Conservation (phyloP, 257 asterid species). For the Scutellaria baicalensis region DNA sequence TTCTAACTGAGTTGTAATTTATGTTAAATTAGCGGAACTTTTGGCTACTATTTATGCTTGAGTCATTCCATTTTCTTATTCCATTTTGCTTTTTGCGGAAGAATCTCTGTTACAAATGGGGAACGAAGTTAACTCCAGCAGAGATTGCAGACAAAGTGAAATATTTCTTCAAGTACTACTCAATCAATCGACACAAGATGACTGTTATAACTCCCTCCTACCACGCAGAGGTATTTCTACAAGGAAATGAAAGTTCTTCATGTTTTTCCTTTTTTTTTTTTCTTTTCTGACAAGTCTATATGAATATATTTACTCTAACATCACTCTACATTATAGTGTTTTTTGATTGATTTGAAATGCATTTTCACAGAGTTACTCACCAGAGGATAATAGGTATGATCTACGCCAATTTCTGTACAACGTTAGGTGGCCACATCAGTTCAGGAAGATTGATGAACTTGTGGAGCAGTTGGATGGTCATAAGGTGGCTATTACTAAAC, state of each 20-base stretch:
- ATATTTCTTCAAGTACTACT: slow-evolving; percentile 81
- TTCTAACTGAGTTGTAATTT: not conserved
- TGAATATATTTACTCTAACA: not conserved
- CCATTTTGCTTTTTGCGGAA: slow-evolving; percentile 18
- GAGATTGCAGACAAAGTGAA: slow-evolving; percentile 89
- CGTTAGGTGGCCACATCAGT: slow-evolving; percentile 84
- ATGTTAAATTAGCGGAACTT: not conserved
- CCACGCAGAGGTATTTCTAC: slow-evolving; percentile 66
- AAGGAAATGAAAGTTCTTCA: not conserved
- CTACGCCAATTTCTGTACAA: slow-evolving; percentile 88
- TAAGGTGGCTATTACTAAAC: slow-evolving; percentile 14
- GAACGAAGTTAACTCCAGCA: slow-evolving; percentile 58
- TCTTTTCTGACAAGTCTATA: not conserved
- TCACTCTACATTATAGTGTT: no score
- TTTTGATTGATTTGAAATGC: not conserved
- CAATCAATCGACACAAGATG: slow-evolving; percentile 95
- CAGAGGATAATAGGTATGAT: slow-evolving; percentile 90
- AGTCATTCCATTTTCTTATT: not conserved
- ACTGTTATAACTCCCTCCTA: slow-evolving; percentile 90
- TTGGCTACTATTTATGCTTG: not conserved
- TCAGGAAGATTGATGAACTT: slow-evolving; percentile 73
- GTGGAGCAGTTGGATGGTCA: slow-evolving; percentile 41
- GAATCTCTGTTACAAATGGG: slow-evolving; percentile 97
- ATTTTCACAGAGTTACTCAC: slow-evolving; percentile 54
- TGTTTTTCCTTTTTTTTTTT: not conserved